A percentile compares a stretch with the other conserved stretches of the same genome.
phyloP scores from a whole-genome alignment of 1,284 basidiomycete species.

The Naganishia sp. region DNA sequence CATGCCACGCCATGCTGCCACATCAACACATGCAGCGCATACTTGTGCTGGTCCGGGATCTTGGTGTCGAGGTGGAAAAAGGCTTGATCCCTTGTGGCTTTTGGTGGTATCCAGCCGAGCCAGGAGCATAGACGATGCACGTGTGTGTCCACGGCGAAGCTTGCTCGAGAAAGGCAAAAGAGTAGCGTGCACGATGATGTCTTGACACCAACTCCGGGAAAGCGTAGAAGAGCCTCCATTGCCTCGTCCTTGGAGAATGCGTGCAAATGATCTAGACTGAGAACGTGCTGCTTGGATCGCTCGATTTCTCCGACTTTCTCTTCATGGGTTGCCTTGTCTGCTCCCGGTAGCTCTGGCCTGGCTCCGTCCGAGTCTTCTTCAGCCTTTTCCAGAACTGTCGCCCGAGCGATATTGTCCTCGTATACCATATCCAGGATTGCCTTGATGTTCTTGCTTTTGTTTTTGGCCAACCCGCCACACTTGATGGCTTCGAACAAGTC shows the following conservation, averaged over 20 bases:
- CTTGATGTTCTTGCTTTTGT: slow-evolving; percentile 70
- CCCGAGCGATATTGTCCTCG: slow-evolving; percentile 53
- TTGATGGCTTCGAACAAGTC: slow-evolving; percentile 65
- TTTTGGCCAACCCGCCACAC: slow-evolving; percentile 70
- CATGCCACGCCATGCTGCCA: slow-evolving; percentile 34
- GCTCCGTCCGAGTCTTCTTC: background rate
- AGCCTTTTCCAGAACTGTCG: slow-evolving; percentile 15
- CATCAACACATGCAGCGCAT: slow-evolving; percentile 32
- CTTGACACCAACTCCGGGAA: slow-evolving; percentile 73
- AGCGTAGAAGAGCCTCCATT: slow-evolving; percentile 69
- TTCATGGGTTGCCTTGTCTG: slow-evolving; percentile 2
- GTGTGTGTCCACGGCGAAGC: slow-evolving; percentile 73
- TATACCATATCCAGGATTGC: slow-evolving; percentile 60
- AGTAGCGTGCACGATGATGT: slow-evolving; percentile 74
- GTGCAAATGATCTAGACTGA: slow-evolving; percentile 54
- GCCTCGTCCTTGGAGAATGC: slow-evolving; percentile 61
- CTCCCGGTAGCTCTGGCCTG: background rate
- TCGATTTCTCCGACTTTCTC: slow-evolving; percentile 3
- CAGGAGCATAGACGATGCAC: slow-evolving; percentile 32
- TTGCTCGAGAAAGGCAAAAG: slow-evolving; percentile 71
- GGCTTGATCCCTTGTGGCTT: slow-evolving; percentile 31
- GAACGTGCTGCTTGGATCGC: slow-evolving; percentile 45
- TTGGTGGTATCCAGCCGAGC: slow-evolving; percentile 32
- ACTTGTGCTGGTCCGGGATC: slow-evolving; percentile 33
- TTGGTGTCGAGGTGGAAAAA: slow-evolving; percentile 31